Evolutionary conservation across 2,329 filamentous ascomycete species (phyloP).

Genomic region (Xenosphaeropsis pyriputrescens): DNA sequence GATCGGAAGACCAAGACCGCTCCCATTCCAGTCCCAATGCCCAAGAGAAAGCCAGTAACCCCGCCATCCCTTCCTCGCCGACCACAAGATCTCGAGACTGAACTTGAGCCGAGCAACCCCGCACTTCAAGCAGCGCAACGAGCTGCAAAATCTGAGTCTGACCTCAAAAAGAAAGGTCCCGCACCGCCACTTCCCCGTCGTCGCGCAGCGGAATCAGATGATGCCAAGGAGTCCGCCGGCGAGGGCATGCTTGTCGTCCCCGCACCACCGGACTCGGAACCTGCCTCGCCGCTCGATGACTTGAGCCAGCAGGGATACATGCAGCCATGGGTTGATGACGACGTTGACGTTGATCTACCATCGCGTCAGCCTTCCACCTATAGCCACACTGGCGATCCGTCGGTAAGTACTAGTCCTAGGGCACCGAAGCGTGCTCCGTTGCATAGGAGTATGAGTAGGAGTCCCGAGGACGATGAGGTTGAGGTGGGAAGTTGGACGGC

Average conservation of each 20-base stretch:
- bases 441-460: conserved; percentile 8
- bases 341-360: conserved; percentile 11
- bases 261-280: conserved; percentile 51
- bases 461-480: conserved; percentile 17
- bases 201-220: conserved; percentile 19
- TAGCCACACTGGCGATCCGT: too few species aligned
- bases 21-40: conserved; percentile 35
- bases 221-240: conserved; percentile 16
- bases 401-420: conserved; percentile 3
- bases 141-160: not conserved
- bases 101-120: too few species aligned
- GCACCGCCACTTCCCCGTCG: conserved; percentile 35
- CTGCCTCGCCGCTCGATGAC: conserved; percentile 32
- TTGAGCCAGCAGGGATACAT: conserved; percentile 13
- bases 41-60: conserved; percentile 50
- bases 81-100: not conserved
- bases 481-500: conserved; percentile 17
- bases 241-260: conserved; percentile 49
- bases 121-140: too few species aligned
- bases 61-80: conserved; percentile 21
- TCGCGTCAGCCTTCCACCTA: not conserved
- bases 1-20: conserved; percentile 43
- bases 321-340: conserved; percentile 21
- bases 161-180: conserved; percentile 6
- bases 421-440: conserved; percentile 11